Percentiles rank a stretch among this genome's conserved stretches.
phyloP scores from a whole-genome alignment of 2,329 filamentous ascomycete genomes.

The Cercospora sojina region DNA sequence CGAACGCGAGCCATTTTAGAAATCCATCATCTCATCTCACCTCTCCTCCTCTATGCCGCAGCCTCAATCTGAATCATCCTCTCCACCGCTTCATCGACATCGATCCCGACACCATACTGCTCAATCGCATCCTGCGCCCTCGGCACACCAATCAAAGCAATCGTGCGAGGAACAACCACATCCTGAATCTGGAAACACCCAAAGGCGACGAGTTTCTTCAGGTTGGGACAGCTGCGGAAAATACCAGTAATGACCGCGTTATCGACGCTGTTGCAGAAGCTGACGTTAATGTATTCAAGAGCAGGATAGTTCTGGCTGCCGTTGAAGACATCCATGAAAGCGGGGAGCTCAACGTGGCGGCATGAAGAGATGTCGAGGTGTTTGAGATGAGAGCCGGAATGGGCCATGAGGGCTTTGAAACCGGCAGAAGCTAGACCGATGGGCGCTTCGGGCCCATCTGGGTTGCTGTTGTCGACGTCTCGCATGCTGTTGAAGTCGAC shows the following conservation, averaged over 20 bases:
- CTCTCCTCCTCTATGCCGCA: neutral
- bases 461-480: conserved; percentile 68
- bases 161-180: conserved; percentile 56
- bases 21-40: too few species aligned
- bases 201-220: conserved; percentile 60
- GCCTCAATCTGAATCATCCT: conserved; percentile 33
- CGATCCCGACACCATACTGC: conserved; percentile 47
- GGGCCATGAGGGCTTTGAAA: conserved; percentile 78
- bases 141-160: conserved; percentile 61
- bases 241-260: conserved; percentile 55
- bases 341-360: conserved; percentile 70
- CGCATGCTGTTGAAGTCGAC: conserved; percentile 77
- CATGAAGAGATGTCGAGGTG: conserved; percentile 78
- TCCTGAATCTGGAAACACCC: conserved; percentile 61
- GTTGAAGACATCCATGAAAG: conserved; percentile 74
- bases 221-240: conserved; percentile 48
- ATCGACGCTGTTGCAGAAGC: conserved; percentile 56
- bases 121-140: conserved; percentile 58
- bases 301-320: conserved; percentile 63
- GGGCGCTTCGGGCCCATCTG: conserved; percentile 60
- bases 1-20: too few species aligned
- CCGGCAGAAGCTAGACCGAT: conserved; percentile 74
- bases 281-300: conserved; percentile 65
- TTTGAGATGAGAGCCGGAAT: conserved; percentile 68
- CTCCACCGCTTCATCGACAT: conserved; percentile 38